Evolutionary conservation across 768 basidiomycete genomes (phyloP).

Genomic region (Strobilomyces dryophilus): DNA sequence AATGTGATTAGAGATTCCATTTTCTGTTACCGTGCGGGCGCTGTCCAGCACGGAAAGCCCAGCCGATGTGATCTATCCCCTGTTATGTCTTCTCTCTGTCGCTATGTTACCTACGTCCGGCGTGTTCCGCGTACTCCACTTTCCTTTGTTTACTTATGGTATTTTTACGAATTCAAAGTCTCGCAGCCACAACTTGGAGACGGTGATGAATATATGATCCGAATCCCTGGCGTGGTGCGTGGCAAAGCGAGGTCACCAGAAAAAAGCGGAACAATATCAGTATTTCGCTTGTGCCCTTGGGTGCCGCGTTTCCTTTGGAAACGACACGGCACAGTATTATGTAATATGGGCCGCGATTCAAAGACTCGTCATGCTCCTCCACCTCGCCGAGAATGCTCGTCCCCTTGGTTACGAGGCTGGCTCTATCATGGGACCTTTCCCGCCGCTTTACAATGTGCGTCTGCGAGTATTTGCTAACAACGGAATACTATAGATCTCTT

Average conservation of each 20-base stretch:
- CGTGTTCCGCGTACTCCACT: constrained; percentile 4
- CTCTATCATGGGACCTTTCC: constrained; percentile 9
- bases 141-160: constrained; percentile 12
- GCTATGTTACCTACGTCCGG: not conserved
- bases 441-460: constrained; percentile 5
- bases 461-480: constrained; percentile 46
- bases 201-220: constrained; percentile 3
- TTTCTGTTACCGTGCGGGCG: not conserved
- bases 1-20: not conserved
- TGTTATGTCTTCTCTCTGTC: not conserved
- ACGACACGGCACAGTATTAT: constrained; percentile 6
- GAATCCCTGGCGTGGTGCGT: not conserved
- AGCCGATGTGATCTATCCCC: not conserved
- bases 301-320: too few species aligned
- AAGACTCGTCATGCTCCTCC: not conserved
- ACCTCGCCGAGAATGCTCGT: constrained; percentile 6
- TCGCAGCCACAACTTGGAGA: not conserved
- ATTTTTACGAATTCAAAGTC: constrained; percentile 8
- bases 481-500: constrained; percentile 63
- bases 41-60: not conserved
- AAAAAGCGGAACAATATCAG: too few species aligned
- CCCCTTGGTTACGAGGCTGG: not conserved
- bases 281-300: too few species aligned
- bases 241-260: too few species aligned
- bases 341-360: not conserved